Evolutionary conservation across 495 filamentous ascomycete species (phyloP), one percentile per base, ranked within the genome.

Genomic region (Stereocaulon alpinum): DNA sequence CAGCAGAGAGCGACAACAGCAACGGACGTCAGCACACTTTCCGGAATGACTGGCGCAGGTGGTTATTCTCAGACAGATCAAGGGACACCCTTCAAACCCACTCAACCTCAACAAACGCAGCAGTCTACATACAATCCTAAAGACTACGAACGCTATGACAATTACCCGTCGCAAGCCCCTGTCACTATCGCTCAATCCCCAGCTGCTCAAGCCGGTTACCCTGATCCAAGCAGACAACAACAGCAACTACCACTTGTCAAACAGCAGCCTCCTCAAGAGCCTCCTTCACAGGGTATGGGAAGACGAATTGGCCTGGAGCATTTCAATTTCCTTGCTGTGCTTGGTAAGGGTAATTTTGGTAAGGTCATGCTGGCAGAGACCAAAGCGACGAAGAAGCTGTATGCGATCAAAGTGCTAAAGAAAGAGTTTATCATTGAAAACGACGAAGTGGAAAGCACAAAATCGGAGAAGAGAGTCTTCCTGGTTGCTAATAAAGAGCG

Each of bases 391-490:
- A 89, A 91, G 69, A 86, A 93, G 69, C 77, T 99, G 34, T 99
- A 97, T 70, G 93, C 93, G 56, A 99, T 99, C 72, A 99, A 99
- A 73, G 93, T 99, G 34, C 77, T 99, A 66, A 99, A 99, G 80
- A 99, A 99, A 77, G 93, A 99, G 65, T 99, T 99, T 71, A 99
- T 99, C 69, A 99, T 99, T 60, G 93, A 99, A 71, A 95, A 99
- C 64, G 93, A 99, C 72, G 93, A 99, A 73, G 93, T 99, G n/a
- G 93, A 99, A 71, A 97, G 94, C 74, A 95, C 87, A 41, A 85
- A 91, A 67, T 97, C 94, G 6, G 93, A 99, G 75, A 97, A 97
- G 79, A 81, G 94, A 60, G 93, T 99, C 37, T 92, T 97, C 74
- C 73, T 99, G 66, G 84, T 99, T 70, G 93, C 93, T 20, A 99